Conservation (phyloP, 176 grass and related monocot genomes). For the Alloteropsis semialata region DNA sequence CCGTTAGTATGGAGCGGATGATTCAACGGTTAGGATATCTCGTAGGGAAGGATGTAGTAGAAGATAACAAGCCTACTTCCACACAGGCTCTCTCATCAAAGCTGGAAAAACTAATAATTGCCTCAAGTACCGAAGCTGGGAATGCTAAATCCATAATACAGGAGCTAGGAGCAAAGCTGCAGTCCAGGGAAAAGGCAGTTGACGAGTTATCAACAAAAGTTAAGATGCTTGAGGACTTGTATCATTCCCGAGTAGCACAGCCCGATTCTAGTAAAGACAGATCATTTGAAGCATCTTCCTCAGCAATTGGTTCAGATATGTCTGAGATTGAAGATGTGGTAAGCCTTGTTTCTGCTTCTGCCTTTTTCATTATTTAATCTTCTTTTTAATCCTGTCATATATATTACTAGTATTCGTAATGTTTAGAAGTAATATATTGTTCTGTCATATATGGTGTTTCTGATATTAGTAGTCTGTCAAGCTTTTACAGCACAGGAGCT, state of each 20-base stretch:
- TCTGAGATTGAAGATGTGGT: slow-evolving; percentile 91
- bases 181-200: slow-evolving; percentile 66
- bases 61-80: slow-evolving; percentile 63
- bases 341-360: slow-evolving; percentile 28
- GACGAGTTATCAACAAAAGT: slow-evolving; percentile 68
- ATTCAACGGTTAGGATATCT: slow-evolving; percentile 69
- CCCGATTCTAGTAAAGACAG: slow-evolving; percentile 67
- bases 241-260: slow-evolving; percentile 54
- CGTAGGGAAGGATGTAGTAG: slow-evolving; percentile 58
- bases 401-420: neutral
- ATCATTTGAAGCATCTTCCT: slow-evolving; percentile 72
- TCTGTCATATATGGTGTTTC: neutral
- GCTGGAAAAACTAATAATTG: slow-evolving; percentile 77
- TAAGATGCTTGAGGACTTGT: slow-evolving; percentile 70
- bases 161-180: slow-evolving; percentile 79
- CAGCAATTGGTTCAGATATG: slow-evolving; percentile 63
- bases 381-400: slow-evolving; percentile 9
- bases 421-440: slow-evolving; percentile 12
- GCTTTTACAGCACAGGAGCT: neutral
- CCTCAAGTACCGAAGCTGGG: slow-evolving; percentile 54
- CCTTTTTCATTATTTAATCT: slow-evolving; percentile 13
- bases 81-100: slow-evolving; percentile 59
- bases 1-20: slow-evolving; percentile 73
- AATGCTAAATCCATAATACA: slow-evolving; percentile 76
- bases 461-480: slow-evolving; percentile 10